Evolutionary conservation across 129 eudicot species (phyloP), one percentile per base, ranked within the genome.

Genomic region (Flaveria sonorensis): DNA sequence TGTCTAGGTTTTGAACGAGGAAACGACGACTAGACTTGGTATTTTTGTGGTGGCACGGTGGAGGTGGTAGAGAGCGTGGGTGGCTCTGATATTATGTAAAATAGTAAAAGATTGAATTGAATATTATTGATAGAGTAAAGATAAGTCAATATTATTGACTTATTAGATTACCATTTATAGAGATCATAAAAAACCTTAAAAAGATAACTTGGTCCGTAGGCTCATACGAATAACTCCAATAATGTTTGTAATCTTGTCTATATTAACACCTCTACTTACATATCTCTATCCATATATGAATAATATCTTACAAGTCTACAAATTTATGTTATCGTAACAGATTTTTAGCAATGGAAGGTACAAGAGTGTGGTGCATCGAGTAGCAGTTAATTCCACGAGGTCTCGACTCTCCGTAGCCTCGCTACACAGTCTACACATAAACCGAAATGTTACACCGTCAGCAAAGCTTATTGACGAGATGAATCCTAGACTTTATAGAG

Each of bases 331-430:
- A 13, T 68, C 10, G 42, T 14, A 3, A 15, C 84, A 88, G 90
- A 86, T 88, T 60, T 81, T 88, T 59, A 88, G 93, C 88, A 88
- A 88, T 12, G 93, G 93, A 32, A 86, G 81, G 64, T 86, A 84
- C 76, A 88, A 84, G 68, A 88, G 93, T 50, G 93, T 88, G 77
- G 82, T 89, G 43, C 93, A 89, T 64, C 82, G 93, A 66, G 93
- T 81, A 59, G 80, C 82, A 7, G 90, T 82, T 52, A 89, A 88
- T 67, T 81, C 88, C 53, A 63, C 20, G 36, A 79, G 50, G 46
- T 81, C 90, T 47, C 81, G 93, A 43, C 80, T 89, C 24, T 86
- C 93, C 0, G 60, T 89, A 21, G 93, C 93, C 50, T 86, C 88
- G 21, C 71, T 89, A 47, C 88, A 86, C 20, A 86, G 88, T 50